Percentiles rank a stretch among this genome's conserved stretches.
These are phyloP conservation scores for Tympanopsis confertula DNA, from an alignment of 2,329 filamentous ascomycete species.

Conservation along the genomic window DNA sequence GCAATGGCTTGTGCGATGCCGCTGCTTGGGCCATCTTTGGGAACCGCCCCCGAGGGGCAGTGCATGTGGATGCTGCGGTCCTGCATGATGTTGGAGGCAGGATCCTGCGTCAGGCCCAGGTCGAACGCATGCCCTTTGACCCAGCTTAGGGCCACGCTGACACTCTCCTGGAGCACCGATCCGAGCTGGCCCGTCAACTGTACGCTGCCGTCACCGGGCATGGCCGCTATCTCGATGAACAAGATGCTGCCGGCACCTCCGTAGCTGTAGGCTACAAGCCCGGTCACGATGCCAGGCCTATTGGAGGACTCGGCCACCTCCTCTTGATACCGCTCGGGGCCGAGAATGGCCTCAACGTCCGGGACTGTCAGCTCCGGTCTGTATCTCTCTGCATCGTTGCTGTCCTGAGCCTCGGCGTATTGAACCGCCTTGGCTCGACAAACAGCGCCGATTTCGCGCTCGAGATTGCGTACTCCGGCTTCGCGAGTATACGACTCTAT, in stretches of 20 bases:
- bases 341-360: constrained; percentile 82
- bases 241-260: constrained; percentile 91
- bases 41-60: constrained; percentile 86
- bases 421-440: constrained; percentile 93
- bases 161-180: constrained; percentile 90
- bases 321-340: constrained; percentile 87
- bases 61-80: constrained; percentile 89
- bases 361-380: constrained; percentile 60
- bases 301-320: constrained; percentile 72
- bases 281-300: constrained; percentile 86
- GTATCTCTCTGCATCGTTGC: constrained; percentile 56
- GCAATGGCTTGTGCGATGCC: constrained; percentile 91
- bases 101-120: constrained; percentile 69
- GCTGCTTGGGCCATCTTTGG: constrained; percentile 80
- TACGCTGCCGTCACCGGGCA: constrained; percentile 84
- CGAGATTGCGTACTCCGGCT: constrained; percentile 87
- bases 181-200: constrained; percentile 94
- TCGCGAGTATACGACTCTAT: constrained; percentile 95
- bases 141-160: constrained; percentile 92
- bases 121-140: constrained; percentile 93
- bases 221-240: constrained; percentile 95
- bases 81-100: constrained; percentile 89
- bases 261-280: constrained; percentile 84
- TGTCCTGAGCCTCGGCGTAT: constrained; percentile 80
- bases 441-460: constrained; percentile 87